Conservation (phyloP, 2,329 filamentous ascomycete genomes). For the Phialemoniopsis sp. region DNA sequence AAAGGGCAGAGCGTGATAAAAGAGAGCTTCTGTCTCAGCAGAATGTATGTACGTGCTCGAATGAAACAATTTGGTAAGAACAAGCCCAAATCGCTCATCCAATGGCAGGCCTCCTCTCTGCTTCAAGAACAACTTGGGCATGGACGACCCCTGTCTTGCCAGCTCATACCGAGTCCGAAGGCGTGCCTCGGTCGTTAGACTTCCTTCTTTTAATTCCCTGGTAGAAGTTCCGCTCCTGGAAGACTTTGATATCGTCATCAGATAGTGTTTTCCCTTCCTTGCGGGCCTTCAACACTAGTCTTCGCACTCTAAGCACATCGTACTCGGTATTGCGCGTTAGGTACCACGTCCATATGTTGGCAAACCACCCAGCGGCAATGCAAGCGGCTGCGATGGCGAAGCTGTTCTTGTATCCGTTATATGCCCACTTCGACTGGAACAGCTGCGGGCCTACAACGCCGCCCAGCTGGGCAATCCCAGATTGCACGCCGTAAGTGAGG, state of each 20-base stretch:
- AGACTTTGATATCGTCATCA: conserved; percentile 9
- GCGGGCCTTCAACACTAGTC: conserved; percentile 9
- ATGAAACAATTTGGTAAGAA: too few relatives aligned
- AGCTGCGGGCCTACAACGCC: too few relatives aligned
- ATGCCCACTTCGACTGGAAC: conserved; percentile 31
- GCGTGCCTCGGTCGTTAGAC: too few relatives aligned
- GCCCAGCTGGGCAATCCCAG: conserved; percentile 34
- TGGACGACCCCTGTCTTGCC: too few relatives aligned
- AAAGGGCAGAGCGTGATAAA: too few relatives aligned
- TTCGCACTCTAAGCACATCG: conserved; percentile 14
- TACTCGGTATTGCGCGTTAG: conserved; percentile 17
- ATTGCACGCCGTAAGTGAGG: conserved; percentile 36
- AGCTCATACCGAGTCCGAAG: too few relatives aligned
- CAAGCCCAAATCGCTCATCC: too few relatives aligned
- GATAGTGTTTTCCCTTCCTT: conserved; percentile 6
- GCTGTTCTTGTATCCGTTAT: conserved; percentile 22
- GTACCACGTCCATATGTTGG: conserved; percentile 17
- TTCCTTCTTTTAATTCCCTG: too few relatives aligned
- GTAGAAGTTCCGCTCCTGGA: conserved; percentile 20
- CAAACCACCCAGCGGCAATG: conserved; percentile 15
- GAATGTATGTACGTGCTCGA: too few relatives aligned
- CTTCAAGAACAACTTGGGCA: too few relatives aligned
- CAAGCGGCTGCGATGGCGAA: conserved; percentile 17
- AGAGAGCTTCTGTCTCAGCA: too few relatives aligned
- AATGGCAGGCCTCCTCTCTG: too few relatives aligned